Evolutionary conservation across 768 basidiomycete species (phyloP), one percentile per base, ranked within the genome.

Genomic region (Kwoniella dejecticola): DNA sequence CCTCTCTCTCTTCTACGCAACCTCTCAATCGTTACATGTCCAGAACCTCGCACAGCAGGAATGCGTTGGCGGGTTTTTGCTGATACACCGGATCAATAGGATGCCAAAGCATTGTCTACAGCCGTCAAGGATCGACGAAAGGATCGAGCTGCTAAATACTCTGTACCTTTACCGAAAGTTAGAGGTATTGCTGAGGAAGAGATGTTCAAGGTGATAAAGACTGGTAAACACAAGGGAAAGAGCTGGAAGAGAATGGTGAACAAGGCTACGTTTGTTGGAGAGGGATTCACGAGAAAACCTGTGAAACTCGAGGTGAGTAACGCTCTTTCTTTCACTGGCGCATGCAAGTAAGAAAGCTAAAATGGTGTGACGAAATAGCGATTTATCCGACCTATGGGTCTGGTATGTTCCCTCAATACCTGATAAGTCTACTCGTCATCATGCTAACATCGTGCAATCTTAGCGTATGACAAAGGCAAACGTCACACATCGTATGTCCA

Each of bases 201-300:
- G 83, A 96, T 93, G 89, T 99, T 99, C 84, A 97, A 94, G 83
- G 96, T 99, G 29, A 83, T 99, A 84, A 91, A 92, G 83, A 93
- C 95, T 0, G 96, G 96, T 57, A 97, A 97, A 83, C 89, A 85
- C 76, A 96, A 92, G 81, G 87, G 85, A 74, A 99, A 98, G 81
- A 85, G 89, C 17, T 99, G 96, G 96, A 99, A 99, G 82, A 86
- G 93, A 68, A 97, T 98, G 93, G 90, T 99, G 63, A 96, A 92
- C 57, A 99, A 99, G 81, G 96, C 96, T 30, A 99, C 96, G 8
- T 99, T 98, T 74, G 96, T 99, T 30, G 95, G 95, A 4, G 93
- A 97, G 78, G 89, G 91, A 17, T 99, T 98, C 79, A 99, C 96
- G 15, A 84, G 96, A 63, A 98, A 98, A 79, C 96, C 96, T 1